A percentile compares a stretch with the other conserved stretches of the same genome.
These are phyloP conservation scores for Claviceps sorghi DNA, from an alignment of 2,329 filamentous ascomycete genomes.

Conservation along the genomic window DNA sequence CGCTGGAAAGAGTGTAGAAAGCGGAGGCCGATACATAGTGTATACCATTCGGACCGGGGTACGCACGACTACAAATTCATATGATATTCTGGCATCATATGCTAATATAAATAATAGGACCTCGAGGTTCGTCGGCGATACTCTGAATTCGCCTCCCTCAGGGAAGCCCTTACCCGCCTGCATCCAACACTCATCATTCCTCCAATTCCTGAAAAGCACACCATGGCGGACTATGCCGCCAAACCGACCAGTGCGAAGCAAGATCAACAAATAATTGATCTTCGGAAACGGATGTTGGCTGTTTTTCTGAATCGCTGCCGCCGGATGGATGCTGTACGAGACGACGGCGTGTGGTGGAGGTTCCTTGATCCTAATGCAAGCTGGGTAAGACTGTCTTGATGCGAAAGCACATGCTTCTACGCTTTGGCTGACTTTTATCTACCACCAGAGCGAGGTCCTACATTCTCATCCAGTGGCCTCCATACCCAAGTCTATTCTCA, in stretches of 20 bases:
- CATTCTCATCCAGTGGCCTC: conserved; percentile 81
- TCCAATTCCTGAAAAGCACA: conserved; percentile 96
- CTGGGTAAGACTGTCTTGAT: conserved; percentile 51
- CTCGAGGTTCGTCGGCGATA: conserved; percentile 90
- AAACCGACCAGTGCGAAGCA: conserved; percentile 97
- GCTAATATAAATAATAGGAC: conserved; percentile 43
- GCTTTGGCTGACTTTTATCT: conserved; percentile 9
- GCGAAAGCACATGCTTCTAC: neutral
- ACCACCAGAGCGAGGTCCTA: conserved; percentile 70
- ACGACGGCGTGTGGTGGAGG: conserved; percentile 93
- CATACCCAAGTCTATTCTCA: conserved; percentile 85
- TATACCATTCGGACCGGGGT: conserved; percentile 95
- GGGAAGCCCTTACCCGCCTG: conserved; percentile 75
- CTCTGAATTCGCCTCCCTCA: conserved; percentile 86
- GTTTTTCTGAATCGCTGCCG: conserved; percentile 92
- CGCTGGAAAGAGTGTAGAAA: conserved; percentile 88
- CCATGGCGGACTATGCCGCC: conserved; percentile 95
- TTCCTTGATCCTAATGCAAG: conserved; percentile 96
- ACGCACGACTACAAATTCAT: conserved; percentile 14
- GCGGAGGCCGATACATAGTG: conserved; percentile 84
- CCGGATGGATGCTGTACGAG: conserved; percentile 78
- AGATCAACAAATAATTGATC: conserved; percentile 89
- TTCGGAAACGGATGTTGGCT: conserved; percentile 90
- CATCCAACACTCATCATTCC: conserved; percentile 93
- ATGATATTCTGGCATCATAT: neutral